These are phyloP conservation scores for Talaromyces ruber DNA, from an alignment of 495 filamentous ascomycete species.

Conservation along the genomic window DNA sequence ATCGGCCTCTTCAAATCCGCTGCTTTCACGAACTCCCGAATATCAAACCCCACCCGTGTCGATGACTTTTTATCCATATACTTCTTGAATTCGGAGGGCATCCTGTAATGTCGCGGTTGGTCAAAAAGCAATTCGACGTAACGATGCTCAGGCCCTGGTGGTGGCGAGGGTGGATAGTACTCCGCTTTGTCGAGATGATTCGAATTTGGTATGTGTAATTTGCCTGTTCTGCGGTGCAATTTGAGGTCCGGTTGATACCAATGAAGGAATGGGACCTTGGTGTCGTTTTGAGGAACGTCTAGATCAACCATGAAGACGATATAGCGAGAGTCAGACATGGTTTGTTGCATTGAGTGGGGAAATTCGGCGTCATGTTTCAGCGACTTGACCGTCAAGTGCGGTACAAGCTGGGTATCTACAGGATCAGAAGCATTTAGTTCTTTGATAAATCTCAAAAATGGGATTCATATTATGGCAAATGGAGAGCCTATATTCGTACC, in stretches of 20 bases:
- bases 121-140: constrained; percentile 3
- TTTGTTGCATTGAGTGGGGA: not conserved
- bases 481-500: not conserved
- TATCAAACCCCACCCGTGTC: constrained; percentile 1
- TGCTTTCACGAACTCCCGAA: not conserved
- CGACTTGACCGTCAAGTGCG: not conserved
- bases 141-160: not conserved
- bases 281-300: constrained; percentile 1
- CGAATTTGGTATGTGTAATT: not conserved
- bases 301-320: constrained; percentile 5
- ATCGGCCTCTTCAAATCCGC: not conserved
- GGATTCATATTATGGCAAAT: not conserved
- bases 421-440: not conserved
- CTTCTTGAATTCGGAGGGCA: not conserved
- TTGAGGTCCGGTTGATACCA: constrained; percentile 4
- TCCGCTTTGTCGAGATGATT: not conserved
- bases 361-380: not conserved
- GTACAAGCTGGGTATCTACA: not conserved
- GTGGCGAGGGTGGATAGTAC: constrained; percentile 3
- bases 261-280: constrained; percentile 1
- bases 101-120: not conserved
- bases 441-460: not conserved
- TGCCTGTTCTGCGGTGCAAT: not conserved
- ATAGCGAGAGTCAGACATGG: not conserved
- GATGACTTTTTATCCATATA: not conserved